Conservation (phyloP, 345 rosid species). For the Litchi chinensis region DNA sequence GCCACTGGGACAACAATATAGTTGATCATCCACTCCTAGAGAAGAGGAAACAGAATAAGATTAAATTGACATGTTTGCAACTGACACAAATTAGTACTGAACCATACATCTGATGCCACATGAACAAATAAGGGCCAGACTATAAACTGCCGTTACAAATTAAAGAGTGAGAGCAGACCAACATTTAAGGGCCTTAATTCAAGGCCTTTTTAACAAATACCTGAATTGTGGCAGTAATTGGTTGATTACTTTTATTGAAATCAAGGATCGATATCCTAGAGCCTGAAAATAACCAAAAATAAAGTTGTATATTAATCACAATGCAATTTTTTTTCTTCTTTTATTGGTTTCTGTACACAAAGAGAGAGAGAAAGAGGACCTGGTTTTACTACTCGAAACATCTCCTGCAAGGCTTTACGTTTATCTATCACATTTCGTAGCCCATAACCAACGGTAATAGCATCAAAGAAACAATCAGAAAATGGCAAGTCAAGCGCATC, state of each 20-base stretch:
- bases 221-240: conserved; percentile 62
- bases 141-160: neutral
- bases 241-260: conserved; percentile 67
- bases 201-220: conserved; percentile 29
- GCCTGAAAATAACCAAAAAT: conserved; percentile 45
- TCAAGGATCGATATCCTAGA: conserved; percentile 76
- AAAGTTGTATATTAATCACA: neutral
- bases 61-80: conserved; percentile 6
- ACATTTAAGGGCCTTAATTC: neutral
- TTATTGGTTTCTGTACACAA: neutral
- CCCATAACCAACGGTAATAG: conserved; percentile 89
- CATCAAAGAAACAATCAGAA: conserved; percentile 68
- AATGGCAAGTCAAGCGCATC: conserved; percentile 79
- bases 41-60: conserved; percentile 24
- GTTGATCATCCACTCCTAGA: conserved; percentile 85
- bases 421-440: conserved; percentile 74
- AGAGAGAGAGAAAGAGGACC: conserved; percentile 44
- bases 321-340: neutral
- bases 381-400: conserved; percentile 73
- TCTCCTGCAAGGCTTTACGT: conserved; percentile 61
- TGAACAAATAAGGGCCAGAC: neutral
- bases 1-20: conserved; percentile 84
- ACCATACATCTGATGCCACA: neutral
- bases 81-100: neutral
- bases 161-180: neutral